Base-by-base conservation (phyloP, 805 yeast species). In the Zygosaccharomyces pseudorouxii region DNA sequence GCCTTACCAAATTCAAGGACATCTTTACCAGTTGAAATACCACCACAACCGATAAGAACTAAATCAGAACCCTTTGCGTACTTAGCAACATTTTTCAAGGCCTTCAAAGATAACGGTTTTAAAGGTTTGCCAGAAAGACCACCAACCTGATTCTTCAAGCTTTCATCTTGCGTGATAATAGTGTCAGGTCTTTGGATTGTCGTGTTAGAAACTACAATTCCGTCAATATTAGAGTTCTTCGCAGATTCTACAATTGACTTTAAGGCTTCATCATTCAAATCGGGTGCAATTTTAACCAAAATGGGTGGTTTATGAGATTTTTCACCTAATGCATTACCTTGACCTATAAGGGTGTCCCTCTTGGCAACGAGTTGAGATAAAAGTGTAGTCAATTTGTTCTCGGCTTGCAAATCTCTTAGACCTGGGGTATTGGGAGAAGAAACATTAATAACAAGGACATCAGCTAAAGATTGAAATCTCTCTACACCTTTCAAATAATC, bases 361-460 rank as follows among this genome's bases (percentile, higher is more conserved):
- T 86, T 89, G 1, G 69, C 65, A 10, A 89, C 81, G 29, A 92
- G 89, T 10, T 81, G 71, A 8, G 77, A 70, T 57, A 92, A 74
- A 58, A 92, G 71, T 30, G 74, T 74, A 6, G 88, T 79, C 51
- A 92, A 76, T 64, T 85, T 86, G 48, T 74, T 74, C 57, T 87
- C 95, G 48, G 72, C 79, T 71, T 92, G 98, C 56, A 92, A 76
- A 57, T 82, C 87, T 61, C 98, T 79, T 56, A 92, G 76, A 2
- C 97, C 97, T 4, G 98, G 98, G 1, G 98, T 92, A 64, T 92
- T 92, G 46, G 98, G 98, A 42, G 95, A 86, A 1, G 97, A 89
- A 11, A 92, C 96, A 61, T 92, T 92, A 55, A 92, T 79, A 16
- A 92, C 92, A 52, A 92, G 72, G 6, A 87, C 89, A 68, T 92